Conservation (phyloP, 2,329 filamentous ascomycete genomes). For the Lizonia empirigonia region DNA sequence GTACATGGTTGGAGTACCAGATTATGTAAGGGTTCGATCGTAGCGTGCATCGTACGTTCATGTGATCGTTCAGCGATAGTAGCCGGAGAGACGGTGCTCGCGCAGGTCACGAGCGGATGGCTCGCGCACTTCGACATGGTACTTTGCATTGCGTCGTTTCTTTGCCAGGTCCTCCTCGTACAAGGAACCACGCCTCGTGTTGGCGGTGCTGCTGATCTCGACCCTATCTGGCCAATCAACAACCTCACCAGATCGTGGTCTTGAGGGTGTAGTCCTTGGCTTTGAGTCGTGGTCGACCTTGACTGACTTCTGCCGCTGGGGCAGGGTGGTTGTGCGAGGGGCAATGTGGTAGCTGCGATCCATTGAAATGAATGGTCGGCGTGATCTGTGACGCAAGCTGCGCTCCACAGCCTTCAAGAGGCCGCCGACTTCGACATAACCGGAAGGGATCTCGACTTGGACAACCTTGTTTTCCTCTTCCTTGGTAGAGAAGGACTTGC, state of each 20-base stretch:
- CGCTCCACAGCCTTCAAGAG: conserved; percentile 53
- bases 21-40: conserved; percentile 4
- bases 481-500: conserved; percentile 43
- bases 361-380: conserved; percentile 51
- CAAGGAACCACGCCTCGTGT: conserved; percentile 49
- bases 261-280: conserved; percentile 33
- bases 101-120: conserved; percentile 45
- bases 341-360: conserved; percentile 51
- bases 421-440: conserved; percentile 48
- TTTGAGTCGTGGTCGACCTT: conserved; percentile 41
- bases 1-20: conserved; percentile 12
- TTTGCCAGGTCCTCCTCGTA: conserved; percentile 48
- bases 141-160: conserved; percentile 46
- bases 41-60: conserved; percentile 13
- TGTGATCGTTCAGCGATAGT: conserved; percentile 44
- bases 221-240: conserved; percentile 45
- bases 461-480: conserved; percentile 51
- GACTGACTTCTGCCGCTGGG: conserved; percentile 36
- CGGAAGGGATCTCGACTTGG: conserved; percentile 52
- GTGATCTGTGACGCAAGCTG: conserved; percentile 43
- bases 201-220: conserved; percentile 39
- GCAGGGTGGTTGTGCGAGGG: conserved; percentile 41
- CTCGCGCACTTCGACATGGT: conserved; percentile 51
- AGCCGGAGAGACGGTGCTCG: conserved; percentile 47
- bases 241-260: conserved; percentile 45